phyloP scores from a whole-genome alignment of 257 asterid species.

The Lycium ferocissimum region DNA sequence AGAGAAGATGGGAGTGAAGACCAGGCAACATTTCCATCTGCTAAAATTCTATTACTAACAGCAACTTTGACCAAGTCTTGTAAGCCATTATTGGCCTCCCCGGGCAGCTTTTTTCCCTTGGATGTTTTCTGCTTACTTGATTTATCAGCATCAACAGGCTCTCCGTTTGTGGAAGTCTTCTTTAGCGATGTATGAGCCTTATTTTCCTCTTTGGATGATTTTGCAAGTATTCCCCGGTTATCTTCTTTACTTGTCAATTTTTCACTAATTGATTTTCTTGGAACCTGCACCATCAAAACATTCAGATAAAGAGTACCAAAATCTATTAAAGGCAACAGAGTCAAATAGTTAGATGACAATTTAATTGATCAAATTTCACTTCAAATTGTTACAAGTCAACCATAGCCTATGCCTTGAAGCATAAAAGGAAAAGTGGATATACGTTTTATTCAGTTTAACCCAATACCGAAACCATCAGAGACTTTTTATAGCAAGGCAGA shows the following conservation, averaged over 20 bases:
- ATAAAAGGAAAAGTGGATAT: background rate
- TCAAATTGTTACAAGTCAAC: background rate
- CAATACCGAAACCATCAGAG: background rate
- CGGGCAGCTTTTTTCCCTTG: slow-evolving; percentile 61
- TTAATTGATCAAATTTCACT: background rate
- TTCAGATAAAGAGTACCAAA: slow-evolving; percentile 30
- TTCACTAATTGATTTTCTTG: slow-evolving; percentile 80
- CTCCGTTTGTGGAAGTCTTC: slow-evolving; percentile 57
- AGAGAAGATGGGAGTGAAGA: slow-evolving; percentile 82
- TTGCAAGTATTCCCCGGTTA: slow-evolving; percentile 51
- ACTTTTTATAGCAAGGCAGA: background rate
- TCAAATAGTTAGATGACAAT: background rate
- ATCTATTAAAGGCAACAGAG: background rate
- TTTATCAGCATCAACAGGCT: slow-evolving; percentile 54
- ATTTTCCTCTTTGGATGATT: slow-evolving; percentile 63
- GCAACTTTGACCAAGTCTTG: slow-evolving; percentile 83
- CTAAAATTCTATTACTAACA: slow-evolving; percentile 59
- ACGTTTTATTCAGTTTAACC: background rate
- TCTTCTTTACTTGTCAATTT: slow-evolving; percentile 67
- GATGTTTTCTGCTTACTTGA: slow-evolving; percentile 52
- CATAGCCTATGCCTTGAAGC: background rate
- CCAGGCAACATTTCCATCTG: slow-evolving; percentile 83
- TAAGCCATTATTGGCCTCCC: slow-evolving; percentile 64
- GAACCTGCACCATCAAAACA: slow-evolving; percentile 55
- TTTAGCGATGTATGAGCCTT: slow-evolving; percentile 51